These are phyloP conservation scores for Darksidea phi DNA, from an alignment of 495 filamentous ascomycete genomes.

Conservation along the genomic window DNA sequence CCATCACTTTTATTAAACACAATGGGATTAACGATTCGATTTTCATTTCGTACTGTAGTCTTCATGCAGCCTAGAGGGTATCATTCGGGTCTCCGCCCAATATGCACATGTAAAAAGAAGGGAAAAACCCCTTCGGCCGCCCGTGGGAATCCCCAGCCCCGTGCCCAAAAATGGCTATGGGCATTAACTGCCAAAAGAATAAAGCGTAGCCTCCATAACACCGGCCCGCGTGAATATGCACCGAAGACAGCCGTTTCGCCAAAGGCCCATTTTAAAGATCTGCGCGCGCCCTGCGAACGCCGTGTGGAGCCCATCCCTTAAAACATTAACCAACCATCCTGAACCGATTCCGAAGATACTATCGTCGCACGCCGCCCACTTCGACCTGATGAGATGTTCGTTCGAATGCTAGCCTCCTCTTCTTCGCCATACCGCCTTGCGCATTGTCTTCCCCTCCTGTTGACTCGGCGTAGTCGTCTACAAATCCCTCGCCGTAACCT, in stretches of 20 bases:
- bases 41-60: not conserved
- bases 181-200: not conserved
- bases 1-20: not conserved
- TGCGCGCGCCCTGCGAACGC: not conserved
- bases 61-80: conserved; percentile 15
- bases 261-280: not conserved
- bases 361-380: conserved; percentile 26
- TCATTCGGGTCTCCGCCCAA: conserved; percentile 12
- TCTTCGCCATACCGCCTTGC: conserved; percentile 38
- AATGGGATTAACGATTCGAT: not conserved
- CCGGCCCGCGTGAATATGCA: not conserved
- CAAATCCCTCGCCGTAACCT: conserved; percentile 66
- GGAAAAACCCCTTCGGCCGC: not conserved
- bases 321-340: not conserved
- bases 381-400: conserved; percentile 22
- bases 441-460: conserved; percentile 40
- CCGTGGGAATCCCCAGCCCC: not conserved
- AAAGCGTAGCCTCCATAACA: too few species aligned
- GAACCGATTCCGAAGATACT: not conserved
- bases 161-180: not conserved
- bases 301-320: not conserved
- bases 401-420: conserved; percentile 36
- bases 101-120: conserved; percentile 9
- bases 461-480: conserved; percentile 56
- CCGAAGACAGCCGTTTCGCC: not conserved